phyloP scores from a whole-genome alignment of 768 basidiomycete species.

The Phylloporus sp. region DNA sequence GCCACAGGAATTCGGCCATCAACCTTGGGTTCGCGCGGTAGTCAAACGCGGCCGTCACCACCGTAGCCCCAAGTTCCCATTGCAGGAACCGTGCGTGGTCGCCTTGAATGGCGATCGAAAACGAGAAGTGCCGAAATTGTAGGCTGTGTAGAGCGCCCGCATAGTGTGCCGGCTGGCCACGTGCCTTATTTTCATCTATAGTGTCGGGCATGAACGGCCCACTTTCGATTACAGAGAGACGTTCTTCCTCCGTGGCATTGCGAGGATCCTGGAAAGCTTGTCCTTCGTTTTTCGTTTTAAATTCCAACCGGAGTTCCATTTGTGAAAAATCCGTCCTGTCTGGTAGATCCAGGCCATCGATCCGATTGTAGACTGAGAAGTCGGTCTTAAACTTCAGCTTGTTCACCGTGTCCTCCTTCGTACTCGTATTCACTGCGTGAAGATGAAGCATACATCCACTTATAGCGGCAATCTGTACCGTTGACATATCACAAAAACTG shows the following conservation, averaged over 20 bases:
- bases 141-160: too few species aligned
- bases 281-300: neutral
- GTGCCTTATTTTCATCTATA: too few species aligned
- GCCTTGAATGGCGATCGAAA: slow-evolving; percentile 27
- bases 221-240: too few species aligned
- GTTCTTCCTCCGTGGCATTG: neutral
- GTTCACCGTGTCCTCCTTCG: too few species aligned
- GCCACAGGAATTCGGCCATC: neutral
- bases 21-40: neutral
- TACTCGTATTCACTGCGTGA: too few species aligned
- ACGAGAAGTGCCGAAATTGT: slow-evolving; percentile 20
- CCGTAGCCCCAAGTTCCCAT: slow-evolving; percentile 27
- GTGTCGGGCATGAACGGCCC: too few species aligned
- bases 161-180: slow-evolving; percentile 26
- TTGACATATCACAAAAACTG: neutral
- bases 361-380: too few species aligned
- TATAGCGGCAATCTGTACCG: neutral
- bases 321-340: neutral
- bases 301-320: slow-evolving; percentile 1
- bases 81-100: slow-evolving; percentile 27
- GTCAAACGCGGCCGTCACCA: neutral
- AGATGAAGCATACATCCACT: too few species aligned
- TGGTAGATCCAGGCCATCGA: too few species aligned
- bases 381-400: too few species aligned
- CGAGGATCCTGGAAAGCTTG: neutral